Conservation (phyloP, 2,329 filamentous ascomycete genomes). For the Tolypocladium ophioglossoides region DNA sequence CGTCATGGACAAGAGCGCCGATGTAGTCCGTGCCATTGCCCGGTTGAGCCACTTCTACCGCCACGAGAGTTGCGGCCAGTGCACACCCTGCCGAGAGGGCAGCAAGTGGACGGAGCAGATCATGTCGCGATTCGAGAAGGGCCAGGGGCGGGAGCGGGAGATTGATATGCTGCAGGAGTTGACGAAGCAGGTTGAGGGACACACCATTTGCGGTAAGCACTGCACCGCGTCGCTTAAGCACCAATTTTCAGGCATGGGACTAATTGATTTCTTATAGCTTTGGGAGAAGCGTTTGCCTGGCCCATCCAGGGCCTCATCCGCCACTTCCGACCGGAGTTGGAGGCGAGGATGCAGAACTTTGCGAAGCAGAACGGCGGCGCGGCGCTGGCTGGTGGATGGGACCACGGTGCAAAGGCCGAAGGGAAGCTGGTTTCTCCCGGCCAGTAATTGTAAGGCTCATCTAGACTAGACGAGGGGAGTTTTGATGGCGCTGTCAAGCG, state of each 20-base stretch:
- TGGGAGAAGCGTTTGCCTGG: conserved; percentile 98
- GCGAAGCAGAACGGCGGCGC: conserved; percentile 61
- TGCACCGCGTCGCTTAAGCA: neutral
- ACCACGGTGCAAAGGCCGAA: conserved; percentile 60
- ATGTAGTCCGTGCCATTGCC: conserved; percentile 88
- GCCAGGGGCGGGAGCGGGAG: conserved; percentile 77
- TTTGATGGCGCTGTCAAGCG: conserved; percentile 2
- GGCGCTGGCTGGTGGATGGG: conserved; percentile 81
- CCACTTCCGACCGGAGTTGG: conserved; percentile 93
- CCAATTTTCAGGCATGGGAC: neutral
- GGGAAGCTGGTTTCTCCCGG: conserved; percentile 83
- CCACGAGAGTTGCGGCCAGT: conserved; percentile 97
- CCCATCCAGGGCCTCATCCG: conserved; percentile 96
- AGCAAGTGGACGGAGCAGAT: conserved; percentile 99
- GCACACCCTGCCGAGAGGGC: conserved; percentile 97
- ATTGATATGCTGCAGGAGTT: conserved; percentile 99
- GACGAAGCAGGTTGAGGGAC: conserved; percentile 98
- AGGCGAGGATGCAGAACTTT: conserved; percentile 80
- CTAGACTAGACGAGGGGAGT: neutral
- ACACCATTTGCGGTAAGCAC: conserved; percentile 84
- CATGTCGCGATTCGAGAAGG: conserved; percentile 92
- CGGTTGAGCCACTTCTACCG: conserved; percentile 95
- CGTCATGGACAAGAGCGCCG: conserved; percentile 97
- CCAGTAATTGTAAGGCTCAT: conserved; percentile 48
- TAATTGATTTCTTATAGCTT: conserved; percentile 36